Base-by-base conservation (phyloP, 257 asterid species). In the Capsicum pubescens region DNA sequence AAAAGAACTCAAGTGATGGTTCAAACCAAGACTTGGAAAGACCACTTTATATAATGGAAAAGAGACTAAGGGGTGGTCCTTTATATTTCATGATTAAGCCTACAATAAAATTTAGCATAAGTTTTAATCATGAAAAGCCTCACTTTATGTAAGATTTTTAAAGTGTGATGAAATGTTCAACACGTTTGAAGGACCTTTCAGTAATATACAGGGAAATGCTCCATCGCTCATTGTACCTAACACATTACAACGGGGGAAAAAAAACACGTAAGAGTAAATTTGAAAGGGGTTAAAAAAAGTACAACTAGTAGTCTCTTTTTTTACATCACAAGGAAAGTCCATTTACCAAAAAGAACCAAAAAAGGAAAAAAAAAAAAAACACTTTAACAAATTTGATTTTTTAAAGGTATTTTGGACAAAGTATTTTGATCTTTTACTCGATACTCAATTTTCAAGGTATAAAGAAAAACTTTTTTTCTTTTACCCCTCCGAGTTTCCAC, bases 101-200 rank as follows among this genome's bases (percentile, higher is more conserved):
- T 26, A 26, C 32, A 26, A 26, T 26, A 26, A 26, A 26, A 26
- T 26, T 26, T 26, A 26, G 1, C 32, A 26, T 26, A 26, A 26
- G 32, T 26, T 26, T 26, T 26, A 26, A 26, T 26, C 32, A 26
- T 2, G 32, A 26, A 26, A 26, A 26, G 1, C 1, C 32, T 26
- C 32, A 26, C 1, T 26, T 26, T 26, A 26, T 26, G 32, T 26
- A 26, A 26, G 1, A 26, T 0, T 1, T 26, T 26, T 1, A 1
- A 26, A 26, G 1, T 26, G 32, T 26, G 32, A 26, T 26, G 32
- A 26, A 26, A 26, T 84, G 63, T 79, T 83, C 7, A 84, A 83
- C 88, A 87, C 88, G 87, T 83, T 85, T 87, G 42, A 86, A 14
- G 61, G 81, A 63, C 85, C 87, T 87, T 84, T 87, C 86, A 84